Evolutionary conservation across 2,329 filamentous ascomycete genomes (phyloP).

Genomic region (Monosporascus sp.): DNA sequence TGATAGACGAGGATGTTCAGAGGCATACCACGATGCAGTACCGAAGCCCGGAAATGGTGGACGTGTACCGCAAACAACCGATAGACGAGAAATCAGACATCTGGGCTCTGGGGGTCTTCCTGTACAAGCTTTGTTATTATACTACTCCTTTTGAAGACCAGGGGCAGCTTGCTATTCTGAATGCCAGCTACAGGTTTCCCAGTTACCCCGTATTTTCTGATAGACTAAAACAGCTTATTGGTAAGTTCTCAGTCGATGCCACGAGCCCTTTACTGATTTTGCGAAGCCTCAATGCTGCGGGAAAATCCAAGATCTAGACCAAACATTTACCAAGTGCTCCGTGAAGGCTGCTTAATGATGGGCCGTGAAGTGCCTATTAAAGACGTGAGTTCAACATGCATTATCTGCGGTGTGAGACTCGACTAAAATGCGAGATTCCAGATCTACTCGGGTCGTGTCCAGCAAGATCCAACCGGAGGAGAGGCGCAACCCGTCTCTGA

Average conservation of each 20-base stretch:
- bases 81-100: slow-evolving; percentile 99
- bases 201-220: slow-evolving; percentile 86
- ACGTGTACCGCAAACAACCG: slow-evolving; percentile 92
- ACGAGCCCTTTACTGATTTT: slow-evolving; percentile 12
- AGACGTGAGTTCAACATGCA: slow-evolving; percentile 59
- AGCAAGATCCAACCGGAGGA: slow-evolving; percentile 54
- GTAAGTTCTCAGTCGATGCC: slow-evolving; percentile 43
- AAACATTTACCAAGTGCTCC: slow-evolving; percentile 90
- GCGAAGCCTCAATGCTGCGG: slow-evolving; percentile 76
- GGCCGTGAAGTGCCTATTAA: slow-evolving; percentile 80
- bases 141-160: slow-evolving; percentile 98
- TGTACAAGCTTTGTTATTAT: slow-evolving; percentile 99
- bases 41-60: slow-evolving; percentile 96
- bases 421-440: slow-evolving; percentile 28
- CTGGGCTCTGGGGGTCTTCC: slow-evolving; percentile 88
- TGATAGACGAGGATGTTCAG: slow-evolving; percentile 96
- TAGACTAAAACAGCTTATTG: slow-evolving; percentile 81
- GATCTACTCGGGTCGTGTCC: slow-evolving; percentile 66
- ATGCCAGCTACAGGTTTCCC: slow-evolving; percentile 90
- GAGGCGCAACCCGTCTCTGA: slow-evolving; percentile 50
- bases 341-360: slow-evolving; percentile 84
- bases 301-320: slow-evolving; percentile 75
- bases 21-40: slow-evolving; percentile 97
- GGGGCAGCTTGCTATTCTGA: slow-evolving; percentile 93
- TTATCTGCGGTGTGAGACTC: background rate